Base-by-base conservation (phyloP, 331 rosid species). In the Cucumis variabilis region DNA sequence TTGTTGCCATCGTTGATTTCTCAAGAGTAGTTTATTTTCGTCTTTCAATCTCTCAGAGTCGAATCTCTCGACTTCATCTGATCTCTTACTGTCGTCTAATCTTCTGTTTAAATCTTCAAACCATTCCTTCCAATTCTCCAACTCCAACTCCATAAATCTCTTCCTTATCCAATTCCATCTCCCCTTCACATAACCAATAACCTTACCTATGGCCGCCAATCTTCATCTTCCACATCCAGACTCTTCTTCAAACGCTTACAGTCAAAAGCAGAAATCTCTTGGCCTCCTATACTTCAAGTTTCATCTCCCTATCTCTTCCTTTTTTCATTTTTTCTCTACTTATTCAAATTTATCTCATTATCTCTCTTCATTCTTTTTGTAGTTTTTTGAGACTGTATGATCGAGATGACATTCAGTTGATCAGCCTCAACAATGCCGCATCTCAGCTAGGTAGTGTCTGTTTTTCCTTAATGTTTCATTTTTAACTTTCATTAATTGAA, bases 231-330 rank as follows among this genome's bases (percentile, higher is more conserved):
- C 58, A 62, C 51, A 16, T 17, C 19, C 60, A 27, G 92, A 89
- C 14, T 46, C 76, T 46, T 90, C 92, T 9, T 69, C 94, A 44
- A 91, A 92, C 76, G 69, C 94, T 1, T 95, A 96, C 33, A 90
- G 91, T 84, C 91, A 98, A 9, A 96, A 96, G 87, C 98, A 95
- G 70, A 96, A 96, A 50, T 94, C 98, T 10, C 94, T 96, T 9
- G 99, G 99, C 77, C 98, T 96, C 71, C 84, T 96, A 21, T 95
- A 98, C 93, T 93, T 98, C 88, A 96, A 96, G 99, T 96, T 88
- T 76, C 21, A 17, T 24, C 71, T 28, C 79, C 23, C 83, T 25
- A 66, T 28, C 79, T 25, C 85, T 25, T 30, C 85, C 30, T 27
- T 16, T 85, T 25, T 27, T 20, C 33, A 24, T 63, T 24, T 24